Percentiles rank a stretch among this genome's conserved stretches.
phyloP scores from a whole-genome alignment of 768 basidiomycete species.

The Termitomyces titanicus region DNA sequence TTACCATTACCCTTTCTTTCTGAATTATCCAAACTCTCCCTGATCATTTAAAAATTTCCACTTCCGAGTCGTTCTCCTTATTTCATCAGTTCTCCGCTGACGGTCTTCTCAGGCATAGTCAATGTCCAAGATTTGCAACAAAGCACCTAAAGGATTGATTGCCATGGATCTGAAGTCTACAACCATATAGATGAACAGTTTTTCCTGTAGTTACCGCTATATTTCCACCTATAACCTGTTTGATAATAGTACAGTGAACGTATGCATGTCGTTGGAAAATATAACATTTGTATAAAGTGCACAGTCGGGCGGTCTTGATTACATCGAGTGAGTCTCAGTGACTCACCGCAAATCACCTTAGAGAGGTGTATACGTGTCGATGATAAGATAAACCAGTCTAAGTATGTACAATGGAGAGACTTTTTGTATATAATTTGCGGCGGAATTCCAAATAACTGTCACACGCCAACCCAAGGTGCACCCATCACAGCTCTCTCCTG shows the following conservation, averaged over 20 bases:
- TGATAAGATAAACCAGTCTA: background rate
- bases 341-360: background rate
- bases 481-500: constrained; percentile 20
- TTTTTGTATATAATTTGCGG: constrained; percentile 23
- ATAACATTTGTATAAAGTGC: background rate
- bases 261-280: background rate
- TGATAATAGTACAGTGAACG: too few species aligned
- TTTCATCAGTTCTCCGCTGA: background rate
- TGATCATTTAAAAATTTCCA: too few species aligned
- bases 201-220: background rate
- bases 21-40: too few species aligned
- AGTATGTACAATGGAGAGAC: background rate
- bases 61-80: too few species aligned
- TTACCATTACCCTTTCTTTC: background rate
- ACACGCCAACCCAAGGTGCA: constrained; percentile 37
- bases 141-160: background rate
- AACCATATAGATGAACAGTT: background rate
- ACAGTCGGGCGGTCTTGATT: background rate
- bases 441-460: constrained; percentile 44
- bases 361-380: constrained; percentile 4
- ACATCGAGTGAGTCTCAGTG: background rate
- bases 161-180: background rate
- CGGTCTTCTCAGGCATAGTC: background rate
- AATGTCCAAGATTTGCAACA: background rate
- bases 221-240: too few species aligned